Evolutionary conservation across 768 basidiomycete genomes (phyloP).

Genomic region (Brasilioporus rufonigricans): DNA sequence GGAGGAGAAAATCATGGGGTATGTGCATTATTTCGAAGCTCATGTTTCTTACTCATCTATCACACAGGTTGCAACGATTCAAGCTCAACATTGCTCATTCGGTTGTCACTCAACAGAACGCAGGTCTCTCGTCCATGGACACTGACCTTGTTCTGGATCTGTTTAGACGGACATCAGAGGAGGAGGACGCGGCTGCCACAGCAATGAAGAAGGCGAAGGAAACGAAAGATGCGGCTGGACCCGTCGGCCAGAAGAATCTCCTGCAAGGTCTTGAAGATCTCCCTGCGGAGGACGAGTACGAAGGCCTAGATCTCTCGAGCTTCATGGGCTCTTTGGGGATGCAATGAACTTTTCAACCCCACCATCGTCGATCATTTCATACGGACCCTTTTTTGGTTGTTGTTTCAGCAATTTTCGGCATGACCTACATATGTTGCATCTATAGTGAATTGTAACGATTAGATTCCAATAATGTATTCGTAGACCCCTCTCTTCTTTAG

Average conservation of each 20-base stretch:
- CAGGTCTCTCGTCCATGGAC: slow-evolving; percentile 92
- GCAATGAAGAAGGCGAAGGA: slow-evolving; percentile 51
- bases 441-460: slow-evolving; percentile 35
- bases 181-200: slow-evolving; percentile 64
- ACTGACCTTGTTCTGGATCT: slow-evolving; percentile 95
- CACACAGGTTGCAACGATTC: slow-evolving; percentile 87
- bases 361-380: slow-evolving; percentile 15
- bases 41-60: slow-evolving; percentile 5
- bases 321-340: slow-evolving; percentile 85
- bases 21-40: slow-evolving; percentile 26
- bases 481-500: slow-evolving; percentile 21
- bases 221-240: slow-evolving; percentile 51
- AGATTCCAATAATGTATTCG: slow-evolving; percentile 34
- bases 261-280: slow-evolving; percentile 89
- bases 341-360: slow-evolving; percentile 25
- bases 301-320: slow-evolving; percentile 77
- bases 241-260: slow-evolving; percentile 76
- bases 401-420: slow-evolving; percentile 13
- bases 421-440: slow-evolving; percentile 32
- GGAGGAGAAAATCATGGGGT: slow-evolving; percentile 99
- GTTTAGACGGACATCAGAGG: slow-evolving; percentile 74
- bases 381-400: slow-evolving; percentile 14
- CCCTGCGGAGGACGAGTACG: slow-evolving; percentile 91
- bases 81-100: slow-evolving; percentile 98
- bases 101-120: slow-evolving; percentile 95